phyloP scores from a whole-genome alignment of 2,329 filamentous ascomycete species.

The Apiospora kogelbergensis region DNA sequence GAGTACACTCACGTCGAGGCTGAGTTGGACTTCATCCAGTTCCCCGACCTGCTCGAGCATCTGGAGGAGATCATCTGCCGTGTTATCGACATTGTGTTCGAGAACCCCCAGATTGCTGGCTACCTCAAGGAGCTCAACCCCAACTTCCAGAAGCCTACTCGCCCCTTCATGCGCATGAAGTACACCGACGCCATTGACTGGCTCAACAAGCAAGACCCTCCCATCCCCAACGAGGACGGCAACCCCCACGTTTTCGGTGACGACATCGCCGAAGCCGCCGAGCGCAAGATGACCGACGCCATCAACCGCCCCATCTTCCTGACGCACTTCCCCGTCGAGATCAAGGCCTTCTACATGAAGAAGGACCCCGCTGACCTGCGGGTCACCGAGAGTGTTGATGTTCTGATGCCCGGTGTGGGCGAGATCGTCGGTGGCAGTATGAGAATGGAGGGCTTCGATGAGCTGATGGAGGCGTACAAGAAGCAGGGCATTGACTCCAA shows the following conservation, averaged over 20 bases:
- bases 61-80: constrained; percentile 85
- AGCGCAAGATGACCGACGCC: constrained; percentile 94
- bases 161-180: constrained; percentile 92
- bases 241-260: constrained; percentile 90
- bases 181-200: constrained; percentile 94
- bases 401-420: constrained; percentile 85
- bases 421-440: constrained; percentile 97
- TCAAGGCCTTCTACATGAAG: constrained; percentile 99
- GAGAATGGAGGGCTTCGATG: constrained; percentile 90
- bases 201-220: constrained; percentile 78
- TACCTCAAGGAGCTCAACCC: constrained; percentile 89
- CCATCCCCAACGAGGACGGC: constrained; percentile 88
- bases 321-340: constrained; percentile 94
- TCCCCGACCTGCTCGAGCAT: constrained; percentile 83
- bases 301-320: constrained; percentile 96
- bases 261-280: constrained; percentile 96
- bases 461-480: constrained; percentile 85
- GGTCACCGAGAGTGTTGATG: constrained; percentile 91
- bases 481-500: constrained; percentile 80
- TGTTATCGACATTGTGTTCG: constrained; percentile 76
- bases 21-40: constrained; percentile 93
- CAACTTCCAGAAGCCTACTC: constrained; percentile 74
- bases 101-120: constrained; percentile 69
- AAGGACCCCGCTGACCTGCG: constrained; percentile 75
- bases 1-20: constrained; percentile 98